Evolutionary conservation across 1,284 basidiomycete genomes (phyloP), one percentile per base, ranked within the genome.

Genomic region (Pseudozyma thailandica): DNA sequence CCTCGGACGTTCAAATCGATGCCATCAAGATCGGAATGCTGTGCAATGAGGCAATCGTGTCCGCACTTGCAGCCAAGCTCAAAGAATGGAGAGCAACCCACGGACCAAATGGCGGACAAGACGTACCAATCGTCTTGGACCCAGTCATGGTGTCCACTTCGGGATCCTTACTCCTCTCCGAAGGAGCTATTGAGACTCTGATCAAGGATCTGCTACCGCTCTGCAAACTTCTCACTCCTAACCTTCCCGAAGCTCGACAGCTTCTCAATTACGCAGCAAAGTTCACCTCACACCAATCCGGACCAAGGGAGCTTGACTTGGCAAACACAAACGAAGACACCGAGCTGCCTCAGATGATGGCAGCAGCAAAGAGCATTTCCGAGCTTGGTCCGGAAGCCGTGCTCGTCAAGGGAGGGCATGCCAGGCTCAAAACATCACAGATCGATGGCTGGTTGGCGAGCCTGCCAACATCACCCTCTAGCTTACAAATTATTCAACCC

Each of bases 71-170:
- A 1, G 20, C 48, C 3, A 54, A 55, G 13, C 30, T 80, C 2
- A 4, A 37, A 3, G 44, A 47, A 21, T 78, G 68, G 73, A 56
- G 37, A 25, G 15, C 46, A 16, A 28, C 42, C 16, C 20, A 33
- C 5, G 54, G 30, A 33, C 6, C 44, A 5, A 50, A 51, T 18
- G 63, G 59, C 1, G 70, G 63, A 12, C 18, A 16, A 13, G n/a
- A 39, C 7, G 53, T 65, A 2, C 74, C 79, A 1, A 58, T 82
- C 43, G 76, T 82, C 0, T 49, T 82, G 25, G 81, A 82, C 81
- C 94, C 94, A 0, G 94, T 98, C 21, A 94, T 91, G 83, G 91
- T 97, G 1, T 93, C 92, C 2, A 96, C 94, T 0, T 94, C 92
- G 0, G 93, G 94, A 2, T 92, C 94, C 74, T 88, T 87, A 8